Base-by-base conservation (phyloP, 768 basidiomycete genomes). In the Chalciporus chontae region DNA sequence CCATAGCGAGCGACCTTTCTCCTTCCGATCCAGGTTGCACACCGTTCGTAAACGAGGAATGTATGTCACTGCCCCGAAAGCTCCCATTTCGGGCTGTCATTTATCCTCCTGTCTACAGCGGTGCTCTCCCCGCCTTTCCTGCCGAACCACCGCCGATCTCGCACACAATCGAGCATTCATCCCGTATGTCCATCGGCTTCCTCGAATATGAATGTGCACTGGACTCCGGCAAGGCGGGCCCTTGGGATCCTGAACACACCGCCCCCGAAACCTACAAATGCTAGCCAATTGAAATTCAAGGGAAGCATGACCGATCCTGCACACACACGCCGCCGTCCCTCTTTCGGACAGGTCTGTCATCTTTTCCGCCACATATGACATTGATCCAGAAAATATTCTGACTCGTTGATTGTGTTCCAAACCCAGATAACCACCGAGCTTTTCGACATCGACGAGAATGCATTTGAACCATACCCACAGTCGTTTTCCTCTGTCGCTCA, bases 361-460 rank as follows among this genome's bases (percentile, higher is more conserved):
- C 10, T 40, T 17, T n/a, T 50, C 44, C 38, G 39, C 36, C 41
- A 48, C 51, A 45, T 27, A 48, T 51, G 10, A 43, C 29, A 9
- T 47, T 47, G 54, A 59, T 49, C 15, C 14, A 52, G 41, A 24
- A 40, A 36, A 23, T 26, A 13, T 14, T 27, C 37, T 64, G 51
- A 57, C 60, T 55, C 54, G 58, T 39, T 23, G 17, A 31, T 48
- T 29, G 42, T 37, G 18, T 48, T 31, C 52, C 42, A 54, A 54
- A 54, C 50, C 67, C 67, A 61, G 77, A 75, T 57, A 69, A 76
- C 60, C 70, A 73, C 59, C 56, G 79, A 86, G 32, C 70, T 87
- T 49, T 88, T 85, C 62, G 83, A 88, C 60, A 87, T 89, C 53
- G 81, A 86, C 58, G 87, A 88, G 65, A 81, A 83, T 59, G 80